Evolutionary conservation across 495 filamentous ascomycete genomes (phyloP).

Genomic region (Diplogelasinospora grovesii): DNA sequence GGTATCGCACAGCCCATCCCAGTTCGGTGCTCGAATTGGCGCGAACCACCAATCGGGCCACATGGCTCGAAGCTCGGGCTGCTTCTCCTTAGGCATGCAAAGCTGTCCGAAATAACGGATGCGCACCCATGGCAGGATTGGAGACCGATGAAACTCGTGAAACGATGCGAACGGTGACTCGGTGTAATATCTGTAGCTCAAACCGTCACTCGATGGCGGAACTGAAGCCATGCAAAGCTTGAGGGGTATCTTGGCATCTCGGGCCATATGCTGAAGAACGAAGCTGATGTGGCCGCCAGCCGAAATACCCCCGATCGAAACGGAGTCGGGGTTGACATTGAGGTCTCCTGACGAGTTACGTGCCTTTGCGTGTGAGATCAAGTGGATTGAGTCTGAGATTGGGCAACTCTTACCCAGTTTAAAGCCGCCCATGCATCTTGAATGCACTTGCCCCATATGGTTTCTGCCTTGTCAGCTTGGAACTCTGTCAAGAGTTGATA

Average conservation of each 20-base stretch:
- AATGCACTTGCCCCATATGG: constrained; percentile 39
- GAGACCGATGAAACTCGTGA: constrained; percentile 35
- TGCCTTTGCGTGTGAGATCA: constrained; percentile 10
- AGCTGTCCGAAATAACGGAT: constrained; percentile 40
- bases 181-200: constrained; percentile 30
- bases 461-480: constrained; percentile 26
- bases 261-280: constrained; percentile 43
- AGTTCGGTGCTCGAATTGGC: constrained; percentile 37
- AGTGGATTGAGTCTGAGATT: not conserved
- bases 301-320: constrained; percentile 46
- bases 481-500: not conserved
- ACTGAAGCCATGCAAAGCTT: constrained; percentile 36
- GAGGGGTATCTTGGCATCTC: constrained; percentile 39
- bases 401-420: constrained; percentile 27
- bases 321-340: constrained; percentile 35
- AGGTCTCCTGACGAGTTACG: constrained; percentile 26
- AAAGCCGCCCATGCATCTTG: constrained; percentile 42
- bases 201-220: constrained; percentile 33
- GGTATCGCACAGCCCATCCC: constrained; percentile 35
- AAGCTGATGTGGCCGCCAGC: constrained; percentile 42
- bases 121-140: constrained; percentile 42
- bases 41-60: constrained; percentile 34
- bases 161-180: constrained; percentile 44
- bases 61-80: constrained; percentile 13
- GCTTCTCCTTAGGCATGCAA: constrained; percentile 17